Conservation (phyloP, 768 basidiomycete species). For the Phlebiopsis gigantea region DNA sequence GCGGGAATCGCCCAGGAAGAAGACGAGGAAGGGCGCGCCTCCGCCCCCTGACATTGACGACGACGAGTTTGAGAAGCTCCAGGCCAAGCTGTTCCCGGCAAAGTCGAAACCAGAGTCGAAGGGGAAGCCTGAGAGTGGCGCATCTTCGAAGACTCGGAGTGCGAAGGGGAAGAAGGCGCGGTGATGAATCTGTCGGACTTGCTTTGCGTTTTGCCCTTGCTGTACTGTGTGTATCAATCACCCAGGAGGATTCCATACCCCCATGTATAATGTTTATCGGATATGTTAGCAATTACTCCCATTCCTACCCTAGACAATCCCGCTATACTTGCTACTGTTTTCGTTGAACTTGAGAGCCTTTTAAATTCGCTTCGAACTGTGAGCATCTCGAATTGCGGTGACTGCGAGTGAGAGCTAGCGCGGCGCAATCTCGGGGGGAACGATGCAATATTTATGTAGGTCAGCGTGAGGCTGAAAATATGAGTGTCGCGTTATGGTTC, state of each 20-base stretch:
- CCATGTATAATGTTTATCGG: too few relatives aligned
- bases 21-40: conserved; percentile 27
- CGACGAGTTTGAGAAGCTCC: conserved; percentile 57
- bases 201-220: neutral
- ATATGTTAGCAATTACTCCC: too few relatives aligned
- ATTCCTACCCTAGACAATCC: too few relatives aligned
- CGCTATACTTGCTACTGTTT: too few relatives aligned
- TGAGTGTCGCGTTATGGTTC: too few relatives aligned
- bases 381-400: too few relatives aligned
- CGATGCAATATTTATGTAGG: too few relatives aligned
- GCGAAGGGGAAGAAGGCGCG: conserved; percentile 8
- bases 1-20: conserved; percentile 45
- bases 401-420: too few relatives aligned
- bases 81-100: conserved; percentile 48
- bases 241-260: neutral
- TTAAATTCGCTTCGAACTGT: too few relatives aligned
- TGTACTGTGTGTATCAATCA: neutral
- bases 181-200: neutral
- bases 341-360: too few relatives aligned
- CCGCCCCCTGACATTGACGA: conserved; percentile 58
- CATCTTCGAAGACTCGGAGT: conserved; percentile 6
- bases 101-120: conserved; percentile 15
- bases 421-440: too few relatives aligned
- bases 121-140: conserved; percentile 4
- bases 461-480: too few relatives aligned